Evolutionary conservation across 2,329 filamentous ascomycete species (phyloP).

Genomic region (Diaporthe australafricana): DNA sequence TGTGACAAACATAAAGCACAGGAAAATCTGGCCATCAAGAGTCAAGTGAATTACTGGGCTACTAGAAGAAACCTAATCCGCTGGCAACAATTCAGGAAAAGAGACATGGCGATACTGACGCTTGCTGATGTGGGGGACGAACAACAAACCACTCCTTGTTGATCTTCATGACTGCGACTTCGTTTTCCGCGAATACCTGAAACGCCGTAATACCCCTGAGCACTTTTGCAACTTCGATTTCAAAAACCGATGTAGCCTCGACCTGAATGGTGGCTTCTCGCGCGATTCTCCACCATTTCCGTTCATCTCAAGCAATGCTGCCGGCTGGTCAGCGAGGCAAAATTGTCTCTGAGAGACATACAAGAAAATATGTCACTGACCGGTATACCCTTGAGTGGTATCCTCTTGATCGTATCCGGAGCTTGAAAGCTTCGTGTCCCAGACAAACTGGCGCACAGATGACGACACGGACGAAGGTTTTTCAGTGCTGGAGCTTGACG

Average conservation of each 20-base stretch:
- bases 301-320: neutral
- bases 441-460: neutral
- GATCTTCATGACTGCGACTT: neutral
- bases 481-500: neutral
- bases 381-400: neutral
- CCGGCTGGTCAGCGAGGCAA: neutral
- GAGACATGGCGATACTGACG: neutral
- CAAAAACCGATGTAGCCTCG: neutral
- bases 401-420: neutral
- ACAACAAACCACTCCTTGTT: neutral
- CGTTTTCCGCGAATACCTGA: neutral
- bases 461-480: neutral
- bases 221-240: neutral
- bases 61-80: neutral
- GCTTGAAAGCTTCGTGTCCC: neutral
- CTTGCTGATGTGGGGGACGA: neutral
- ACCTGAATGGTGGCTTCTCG: neutral
- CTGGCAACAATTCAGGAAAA: neutral
- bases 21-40: neutral
- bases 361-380: neutral
- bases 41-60: neutral
- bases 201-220: neutral
- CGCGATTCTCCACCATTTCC: neutral
- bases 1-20: neutral
- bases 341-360: neutral